phyloP scores from a whole-genome alignment of 1,284 basidiomycete genomes.

The Peniophora sp. region DNA sequence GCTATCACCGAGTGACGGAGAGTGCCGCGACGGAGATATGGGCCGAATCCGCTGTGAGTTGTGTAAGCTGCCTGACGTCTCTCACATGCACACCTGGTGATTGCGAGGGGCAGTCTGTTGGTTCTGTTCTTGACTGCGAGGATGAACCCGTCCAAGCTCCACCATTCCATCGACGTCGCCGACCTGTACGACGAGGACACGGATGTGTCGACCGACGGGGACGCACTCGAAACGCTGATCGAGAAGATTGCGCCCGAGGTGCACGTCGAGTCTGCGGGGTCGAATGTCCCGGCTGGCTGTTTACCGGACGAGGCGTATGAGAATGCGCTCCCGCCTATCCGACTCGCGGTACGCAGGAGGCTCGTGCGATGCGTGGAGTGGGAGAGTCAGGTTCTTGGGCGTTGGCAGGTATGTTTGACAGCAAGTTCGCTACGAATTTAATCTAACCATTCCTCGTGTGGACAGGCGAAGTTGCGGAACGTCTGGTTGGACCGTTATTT shows the following conservation, averaged over 20 bases:
- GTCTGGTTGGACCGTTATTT: slow-evolving; percentile 83
- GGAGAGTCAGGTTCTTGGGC: slow-evolving; percentile 64
- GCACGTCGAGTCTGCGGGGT: background rate
- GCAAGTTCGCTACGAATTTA: background rate
- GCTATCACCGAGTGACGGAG: too few species aligned
- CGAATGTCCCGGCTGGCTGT: slow-evolving; percentile 19
- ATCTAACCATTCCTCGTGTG: background rate
- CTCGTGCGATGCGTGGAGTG: slow-evolving; percentile 52
- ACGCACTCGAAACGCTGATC: background rate
- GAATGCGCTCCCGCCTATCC: slow-evolving; percentile 57
- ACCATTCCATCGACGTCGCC: background rate
- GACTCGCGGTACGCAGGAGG: slow-evolving; percentile 50
- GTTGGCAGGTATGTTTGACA: slow-evolving; percentile 53
- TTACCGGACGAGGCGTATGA: slow-evolving; percentile 57
- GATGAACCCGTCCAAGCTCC: background rate
- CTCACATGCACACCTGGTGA: too few species aligned
- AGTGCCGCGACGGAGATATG: too few species aligned
- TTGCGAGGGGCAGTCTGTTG: too few species aligned
- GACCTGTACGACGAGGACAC: background rate
- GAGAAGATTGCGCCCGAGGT: background rate
- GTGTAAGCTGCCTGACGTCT: too few species aligned
- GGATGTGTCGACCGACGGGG: background rate
- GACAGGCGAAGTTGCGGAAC: slow-evolving; percentile 52
- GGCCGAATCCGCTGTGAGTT: too few species aligned
- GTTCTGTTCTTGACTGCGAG: background rate